A percentile compares a stretch with the other conserved stretches of the same genome.
Evolutionary conservation across 2,329 filamentous ascomycete species (phyloP).

Genomic region (Scytalidium sp.): DNA sequence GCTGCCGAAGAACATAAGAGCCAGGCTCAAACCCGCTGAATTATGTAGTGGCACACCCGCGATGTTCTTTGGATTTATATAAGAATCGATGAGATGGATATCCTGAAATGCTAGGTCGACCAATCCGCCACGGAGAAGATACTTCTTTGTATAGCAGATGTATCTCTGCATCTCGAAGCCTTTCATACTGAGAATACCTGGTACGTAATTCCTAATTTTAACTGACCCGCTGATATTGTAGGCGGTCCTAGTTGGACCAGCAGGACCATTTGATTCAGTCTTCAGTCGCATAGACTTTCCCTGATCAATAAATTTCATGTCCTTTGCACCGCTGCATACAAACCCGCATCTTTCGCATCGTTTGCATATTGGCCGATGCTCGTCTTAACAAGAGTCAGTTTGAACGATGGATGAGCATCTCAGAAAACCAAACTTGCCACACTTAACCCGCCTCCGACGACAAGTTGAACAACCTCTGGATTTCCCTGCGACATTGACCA

Average conservation of each 20-base stretch:
- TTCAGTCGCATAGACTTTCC: conserved; percentile 17
- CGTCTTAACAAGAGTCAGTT: conserved; percentile 17
- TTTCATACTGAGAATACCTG: conserved; percentile 4
- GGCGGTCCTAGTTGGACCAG: too few species aligned
- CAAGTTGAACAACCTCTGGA: conserved; percentile 30
- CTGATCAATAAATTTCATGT: conserved; percentile 22
- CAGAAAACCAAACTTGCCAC: conserved; percentile 19
- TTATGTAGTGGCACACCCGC: conserved; percentile 14
- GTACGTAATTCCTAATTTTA: neutral
- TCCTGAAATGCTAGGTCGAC: conserved; percentile 21
- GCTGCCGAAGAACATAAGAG: conserved; percentile 24
- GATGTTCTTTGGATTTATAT: conserved; percentile 6
- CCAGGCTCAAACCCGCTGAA: conserved; percentile 22
- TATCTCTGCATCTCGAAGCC: conserved; percentile 21
- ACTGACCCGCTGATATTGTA: neutral
- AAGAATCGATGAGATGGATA: conserved; percentile 16
- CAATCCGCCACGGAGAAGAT: conserved; percentile 20
- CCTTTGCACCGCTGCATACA: conserved; percentile 24
- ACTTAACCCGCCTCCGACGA: conserved; percentile 27
- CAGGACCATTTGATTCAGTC: conserved; percentile 19
- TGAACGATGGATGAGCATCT: neutral
- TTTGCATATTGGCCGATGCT: conserved; percentile 22
- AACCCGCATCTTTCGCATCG: conserved; percentile 23
- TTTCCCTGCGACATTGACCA: conserved; percentile 28
- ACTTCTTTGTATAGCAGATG: conserved; percentile 21